A percentile compares a stretch with the other conserved stretches of the same genome.
Conservation (phyloP, 2,329 filamentous ascomycete species). For the Chaetoscypha palmicola region DNA sequence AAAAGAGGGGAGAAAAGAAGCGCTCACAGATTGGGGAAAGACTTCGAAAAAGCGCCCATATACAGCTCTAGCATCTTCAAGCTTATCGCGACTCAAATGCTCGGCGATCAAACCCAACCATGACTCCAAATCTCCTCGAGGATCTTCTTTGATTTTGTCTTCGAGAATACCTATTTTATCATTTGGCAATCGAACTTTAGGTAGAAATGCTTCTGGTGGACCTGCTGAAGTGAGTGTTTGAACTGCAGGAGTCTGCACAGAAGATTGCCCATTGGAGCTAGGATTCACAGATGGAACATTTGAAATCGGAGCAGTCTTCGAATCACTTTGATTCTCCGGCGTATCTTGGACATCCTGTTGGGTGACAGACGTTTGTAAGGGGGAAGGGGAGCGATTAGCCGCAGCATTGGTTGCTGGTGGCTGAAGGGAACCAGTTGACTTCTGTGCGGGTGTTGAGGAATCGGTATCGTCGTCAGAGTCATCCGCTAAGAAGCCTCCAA, state of each 20-base stretch:
- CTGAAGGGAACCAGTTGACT: slow-evolving; percentile 19
- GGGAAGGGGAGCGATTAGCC: slow-evolving; percentile 27
- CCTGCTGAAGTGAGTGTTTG: slow-evolving; percentile 25
- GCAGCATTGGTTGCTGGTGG: slow-evolving; percentile 22
- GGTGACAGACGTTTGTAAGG: slow-evolving; percentile 26
- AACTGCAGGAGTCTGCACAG: slow-evolving; percentile 18
- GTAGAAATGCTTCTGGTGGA: slow-evolving; percentile 21
- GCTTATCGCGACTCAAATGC: slow-evolving; percentile 71
- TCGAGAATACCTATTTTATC: slow-evolving; percentile 51
- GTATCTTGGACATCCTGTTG: slow-evolving; percentile 22
- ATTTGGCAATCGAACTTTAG: slow-evolving; percentile 32
- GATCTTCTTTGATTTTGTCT: slow-evolving; percentile 85
- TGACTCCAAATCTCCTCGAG: slow-evolving; percentile 83
- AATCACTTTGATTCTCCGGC: slow-evolving; percentile 28
- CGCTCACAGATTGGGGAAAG: slow-evolving; percentile 85
- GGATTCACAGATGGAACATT: slow-evolving; percentile 24
- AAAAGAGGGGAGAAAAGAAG: slow-evolving; percentile 3
- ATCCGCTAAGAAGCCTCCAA: slow-evolving; percentile 32
- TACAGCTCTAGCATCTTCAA: slow-evolving; percentile 70
- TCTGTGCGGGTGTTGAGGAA: slow-evolving; percentile 21
- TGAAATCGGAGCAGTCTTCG: slow-evolving; percentile 16
- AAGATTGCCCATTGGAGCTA: slow-evolving; percentile 18
- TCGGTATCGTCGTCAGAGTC: slow-evolving; percentile 32
- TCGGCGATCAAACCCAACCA: slow-evolving; percentile 86
- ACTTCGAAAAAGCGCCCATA: slow-evolving; percentile 83